These are phyloP conservation scores for Acanthochlamys bracteata DNA, from an alignment of 106 monocot species.

Conservation along the genomic window DNA sequence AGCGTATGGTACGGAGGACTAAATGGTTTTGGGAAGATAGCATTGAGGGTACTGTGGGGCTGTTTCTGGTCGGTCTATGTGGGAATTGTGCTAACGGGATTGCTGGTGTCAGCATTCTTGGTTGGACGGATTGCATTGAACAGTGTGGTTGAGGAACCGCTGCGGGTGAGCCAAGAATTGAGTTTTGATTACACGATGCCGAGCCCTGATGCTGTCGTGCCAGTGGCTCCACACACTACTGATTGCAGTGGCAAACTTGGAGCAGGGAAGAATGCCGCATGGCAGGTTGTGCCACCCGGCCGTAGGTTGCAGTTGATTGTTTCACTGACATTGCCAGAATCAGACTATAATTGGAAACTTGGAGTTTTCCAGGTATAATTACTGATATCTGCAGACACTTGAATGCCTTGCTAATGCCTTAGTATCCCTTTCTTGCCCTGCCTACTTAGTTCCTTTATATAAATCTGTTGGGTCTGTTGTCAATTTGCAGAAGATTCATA, in stretches of 20 bases:
- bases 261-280: not conserved
- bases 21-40: slow-evolving; percentile 23
- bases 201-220: slow-evolving; percentile 64
- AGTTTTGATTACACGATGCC: slow-evolving; percentile 83
- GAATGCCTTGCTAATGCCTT: too few species aligned
- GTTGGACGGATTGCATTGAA: slow-evolving; percentile 33
- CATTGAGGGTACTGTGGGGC: slow-evolving; percentile 28
- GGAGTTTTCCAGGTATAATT: slow-evolving; percentile 85
- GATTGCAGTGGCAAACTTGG: slow-evolving; percentile 9
- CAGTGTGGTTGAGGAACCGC: slow-evolving; percentile 52
- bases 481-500: too few species aligned
- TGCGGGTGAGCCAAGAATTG: slow-evolving; percentile 42
- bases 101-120: slow-evolving; percentile 47
- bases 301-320: slow-evolving; percentile 51
- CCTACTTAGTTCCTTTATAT: too few species aligned
- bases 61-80: slow-evolving; percentile 71
- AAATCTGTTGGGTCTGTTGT: too few species aligned
- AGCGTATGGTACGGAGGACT: slow-evolving; percentile 12
- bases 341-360: slow-evolving; percentile 78
- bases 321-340: slow-evolving; percentile 72
- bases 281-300: slow-evolving; percentile 24
- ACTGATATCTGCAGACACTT: not conserved
- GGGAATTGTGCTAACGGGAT: slow-evolving; percentile 29
- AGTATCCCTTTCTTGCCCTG: too few species aligned
- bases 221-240: slow-evolving; percentile 20